These are phyloP conservation scores for Pholiota molesta DNA, from an alignment of 768 basidiomycete species.

Conservation along the genomic window DNA sequence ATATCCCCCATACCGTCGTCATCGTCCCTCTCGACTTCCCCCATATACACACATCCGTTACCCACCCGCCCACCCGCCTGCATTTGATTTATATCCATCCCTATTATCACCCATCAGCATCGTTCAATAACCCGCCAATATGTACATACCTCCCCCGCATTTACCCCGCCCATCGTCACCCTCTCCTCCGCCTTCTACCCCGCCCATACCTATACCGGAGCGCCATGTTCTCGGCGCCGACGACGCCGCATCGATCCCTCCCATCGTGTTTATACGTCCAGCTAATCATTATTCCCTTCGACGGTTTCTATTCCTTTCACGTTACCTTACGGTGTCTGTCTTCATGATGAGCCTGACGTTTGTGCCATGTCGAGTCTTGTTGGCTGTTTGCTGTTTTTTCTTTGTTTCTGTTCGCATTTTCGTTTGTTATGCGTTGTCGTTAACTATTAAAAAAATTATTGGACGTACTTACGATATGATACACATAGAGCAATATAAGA, in stretches of 20 bases:
- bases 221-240: neutral
- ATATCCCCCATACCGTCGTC: neutral
- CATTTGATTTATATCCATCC: neutral
- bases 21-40: neutral
- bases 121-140: neutral
- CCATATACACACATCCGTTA: neutral
- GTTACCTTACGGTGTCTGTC: neutral
- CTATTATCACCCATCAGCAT: neutral
- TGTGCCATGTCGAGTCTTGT: neutral
- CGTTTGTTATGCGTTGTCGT: neutral
- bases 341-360: neutral
- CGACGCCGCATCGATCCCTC: neutral
- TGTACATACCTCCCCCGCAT: neutral
- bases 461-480: conserved; percentile 3
- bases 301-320: too few species aligned
- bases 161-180: neutral
- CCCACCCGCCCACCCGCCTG: neutral
- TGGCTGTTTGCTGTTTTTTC: neutral
- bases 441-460: neutral
- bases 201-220: neutral
- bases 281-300: neutral
- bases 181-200: neutral
- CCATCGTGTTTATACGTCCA: conserved; percentile 1
- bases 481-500: conserved; percentile 1
- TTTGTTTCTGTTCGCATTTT: neutral